Conservation (phyloP, 441 rosid species). For the Populus trichocarpa region DNA sequence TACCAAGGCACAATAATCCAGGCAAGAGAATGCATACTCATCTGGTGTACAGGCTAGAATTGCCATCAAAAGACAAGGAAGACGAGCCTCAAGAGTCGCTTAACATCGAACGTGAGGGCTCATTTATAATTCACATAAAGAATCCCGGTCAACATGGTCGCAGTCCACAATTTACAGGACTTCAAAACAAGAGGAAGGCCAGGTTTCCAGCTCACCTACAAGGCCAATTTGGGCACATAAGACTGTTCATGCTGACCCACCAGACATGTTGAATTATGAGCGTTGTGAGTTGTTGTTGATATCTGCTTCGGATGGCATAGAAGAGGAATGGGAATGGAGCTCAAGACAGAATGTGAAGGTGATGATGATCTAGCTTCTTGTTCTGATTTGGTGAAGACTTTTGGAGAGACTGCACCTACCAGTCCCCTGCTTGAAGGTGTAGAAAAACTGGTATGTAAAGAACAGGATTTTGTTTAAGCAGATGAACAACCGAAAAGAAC, state of each 20-base stretch:
- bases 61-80: constrained; percentile 30
- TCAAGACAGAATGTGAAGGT: constrained; percentile 33
- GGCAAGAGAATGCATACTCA: constrained; percentile 54
- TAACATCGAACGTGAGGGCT: constrained; percentile 58
- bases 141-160: constrained; percentile 46
- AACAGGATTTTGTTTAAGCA: no score
- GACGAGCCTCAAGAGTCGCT: constrained; percentile 50
- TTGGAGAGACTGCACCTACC: constrained; percentile 5
- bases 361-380: constrained; percentile 28
- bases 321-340: constrained; percentile 64
- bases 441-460: no score
- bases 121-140: constrained; percentile 61
- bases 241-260: constrained; percentile 55
- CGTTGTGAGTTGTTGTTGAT: constrained; percentile 74
- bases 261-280: constrained; percentile 65
- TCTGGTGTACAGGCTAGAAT: constrained; percentile 60
- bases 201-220: constrained; percentile 65
- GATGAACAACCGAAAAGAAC: no score
- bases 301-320: constrained; percentile 58
- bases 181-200: no score
- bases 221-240: constrained; percentile 44
- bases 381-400: constrained; percentile 42
- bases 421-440: no score
- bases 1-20: constrained; percentile 51
- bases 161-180: constrained; percentile 37